Base-by-base conservation (phyloP, 208 protist species). In the Crithidia mellificae region DNA sequence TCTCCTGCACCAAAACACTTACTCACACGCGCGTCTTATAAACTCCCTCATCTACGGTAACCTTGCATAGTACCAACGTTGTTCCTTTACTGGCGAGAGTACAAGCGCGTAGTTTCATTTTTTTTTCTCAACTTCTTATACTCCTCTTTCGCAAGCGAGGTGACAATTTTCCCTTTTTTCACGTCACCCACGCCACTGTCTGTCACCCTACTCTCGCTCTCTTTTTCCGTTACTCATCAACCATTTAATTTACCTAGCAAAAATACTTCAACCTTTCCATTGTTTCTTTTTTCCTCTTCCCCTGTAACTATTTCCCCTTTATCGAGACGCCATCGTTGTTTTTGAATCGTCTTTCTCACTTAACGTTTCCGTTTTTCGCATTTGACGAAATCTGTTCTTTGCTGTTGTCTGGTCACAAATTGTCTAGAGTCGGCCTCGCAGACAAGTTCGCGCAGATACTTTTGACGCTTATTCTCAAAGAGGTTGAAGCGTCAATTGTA, bases 251-350 rank as follows among this genome's bases (percentile, higher is more conserved):
- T n/a, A n/a, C n/a, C n/a, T n/a, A 29, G 20, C 25, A 38, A 51
- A 19, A 64, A 44, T 4, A 57, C 25, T 39, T 17, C 8, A 51
- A 2, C 11, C 20, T 25, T 56, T 58, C 19, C 52, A 62, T 62
- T 52, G 32, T 47, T 55, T 62, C 29, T 14, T 56, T 47, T 39
- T 66, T 25, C 39, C 43, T 55, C 46, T 43, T 46, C 32, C 30
- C 32, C 27, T 55, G 4, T 55, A 7, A 1, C 47, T 8, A 4
- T n/a, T 46, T n/a, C 41, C 41, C 41, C 41, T n/a, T 46, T 46
- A 46, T 46, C 41, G 41, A 46, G 41, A 46, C 41, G 41, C n/a
- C 17, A 20, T 46, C 41, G 41, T 46, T n/a, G 41, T 46, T 46
- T 46, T 15, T 15, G 14, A 20, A 4, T 17, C 41, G 4, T 46